Evolutionary conservation across 1,284 basidiomycete species (phyloP).

Genomic region (Irpex sp.): DNA sequence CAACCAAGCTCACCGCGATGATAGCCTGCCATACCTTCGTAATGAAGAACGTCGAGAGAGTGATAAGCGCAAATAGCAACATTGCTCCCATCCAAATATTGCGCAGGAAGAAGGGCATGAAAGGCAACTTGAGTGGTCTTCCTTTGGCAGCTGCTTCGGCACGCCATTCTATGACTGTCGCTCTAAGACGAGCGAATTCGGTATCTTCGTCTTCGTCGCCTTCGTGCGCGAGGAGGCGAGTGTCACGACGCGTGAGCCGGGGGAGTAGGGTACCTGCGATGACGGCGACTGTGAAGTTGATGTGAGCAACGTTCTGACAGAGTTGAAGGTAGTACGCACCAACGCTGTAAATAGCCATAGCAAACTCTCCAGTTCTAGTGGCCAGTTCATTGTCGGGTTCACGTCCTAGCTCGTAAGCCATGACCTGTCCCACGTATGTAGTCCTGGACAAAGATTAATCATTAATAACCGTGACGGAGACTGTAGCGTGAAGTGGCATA

Average conservation of each 20-base stretch:
- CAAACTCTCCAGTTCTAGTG: conserved; percentile 83
- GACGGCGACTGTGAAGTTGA: conserved; percentile 65
- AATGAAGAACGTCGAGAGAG: conserved; percentile 83
- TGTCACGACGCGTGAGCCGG: conserved; percentile 75
- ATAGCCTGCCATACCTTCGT: conserved; percentile 77
- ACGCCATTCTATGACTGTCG: conserved; percentile 78
- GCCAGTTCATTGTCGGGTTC: conserved; percentile 81
- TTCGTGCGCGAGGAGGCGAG: conserved; percentile 66
- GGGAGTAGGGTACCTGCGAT: conserved; percentile 82
- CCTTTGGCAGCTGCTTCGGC: conserved; percentile 75
- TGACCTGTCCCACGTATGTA: conserved; percentile 88
- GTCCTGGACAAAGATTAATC: conserved; percentile 50
- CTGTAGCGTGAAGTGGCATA: conserved; percentile 31
- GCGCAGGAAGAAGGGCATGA: conserved; percentile 84
- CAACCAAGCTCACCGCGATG: conserved; percentile 77
- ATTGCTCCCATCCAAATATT: conserved; percentile 91
- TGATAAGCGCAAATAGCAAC: conserved; percentile 73
- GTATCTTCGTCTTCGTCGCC: conserved; percentile 71
- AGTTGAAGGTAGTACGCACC: conserved; percentile 41
- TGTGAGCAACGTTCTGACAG: neutral
- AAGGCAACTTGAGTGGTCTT: conserved; percentile 69
- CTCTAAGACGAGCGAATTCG: conserved; percentile 63
- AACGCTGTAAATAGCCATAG: conserved; percentile 88
- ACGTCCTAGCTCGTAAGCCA: conserved; percentile 70
- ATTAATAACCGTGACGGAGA: neutral